These are phyloP conservation scores for Mariannaea sp. DNA, from an alignment of 2,329 filamentous ascomycete species.

Conservation along the genomic window DNA sequence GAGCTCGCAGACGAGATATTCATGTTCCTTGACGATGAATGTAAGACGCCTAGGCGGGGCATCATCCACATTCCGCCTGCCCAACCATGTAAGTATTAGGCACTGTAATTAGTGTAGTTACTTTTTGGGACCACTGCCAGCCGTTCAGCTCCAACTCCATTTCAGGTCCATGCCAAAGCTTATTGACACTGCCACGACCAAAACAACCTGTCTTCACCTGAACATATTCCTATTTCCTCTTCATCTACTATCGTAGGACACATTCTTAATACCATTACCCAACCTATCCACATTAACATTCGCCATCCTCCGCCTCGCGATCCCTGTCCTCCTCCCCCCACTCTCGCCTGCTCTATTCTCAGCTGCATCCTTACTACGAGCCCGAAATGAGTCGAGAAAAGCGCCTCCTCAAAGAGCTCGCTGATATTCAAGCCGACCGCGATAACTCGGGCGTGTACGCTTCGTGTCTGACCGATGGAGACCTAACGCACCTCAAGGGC, in stretches of 20 bases:
- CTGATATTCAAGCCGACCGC: constrained; percentile 73
- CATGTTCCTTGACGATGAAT: too few relatives aligned
- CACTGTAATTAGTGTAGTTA: too few relatives aligned
- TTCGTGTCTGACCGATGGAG: constrained; percentile 65
- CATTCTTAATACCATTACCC: background rate
- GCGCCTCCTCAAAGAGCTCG: constrained; percentile 75
- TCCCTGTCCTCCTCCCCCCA: background rate
- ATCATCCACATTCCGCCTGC: constrained; percentile 3
- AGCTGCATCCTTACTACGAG: background rate
- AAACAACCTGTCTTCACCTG: background rate
- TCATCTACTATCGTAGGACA: background rate
- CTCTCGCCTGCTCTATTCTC: background rate
- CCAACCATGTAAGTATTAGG: too few relatives aligned
- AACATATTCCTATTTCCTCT: background rate
- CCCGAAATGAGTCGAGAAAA: constrained; percentile 59
- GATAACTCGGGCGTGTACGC: constrained; percentile 77
- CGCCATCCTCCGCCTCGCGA: background rate
- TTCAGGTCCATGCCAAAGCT: background rate
- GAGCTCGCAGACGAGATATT: too few relatives aligned
- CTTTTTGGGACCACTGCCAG: background rate
- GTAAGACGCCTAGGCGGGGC: too few relatives aligned
- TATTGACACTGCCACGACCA: background rate
- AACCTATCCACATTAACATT: background rate
- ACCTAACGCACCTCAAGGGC: constrained; percentile 82
- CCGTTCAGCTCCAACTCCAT: background rate